Base-by-base conservation (phyloP, 2,329 filamentous ascomycete genomes). In the Aureobasidium namibiae region DNA sequence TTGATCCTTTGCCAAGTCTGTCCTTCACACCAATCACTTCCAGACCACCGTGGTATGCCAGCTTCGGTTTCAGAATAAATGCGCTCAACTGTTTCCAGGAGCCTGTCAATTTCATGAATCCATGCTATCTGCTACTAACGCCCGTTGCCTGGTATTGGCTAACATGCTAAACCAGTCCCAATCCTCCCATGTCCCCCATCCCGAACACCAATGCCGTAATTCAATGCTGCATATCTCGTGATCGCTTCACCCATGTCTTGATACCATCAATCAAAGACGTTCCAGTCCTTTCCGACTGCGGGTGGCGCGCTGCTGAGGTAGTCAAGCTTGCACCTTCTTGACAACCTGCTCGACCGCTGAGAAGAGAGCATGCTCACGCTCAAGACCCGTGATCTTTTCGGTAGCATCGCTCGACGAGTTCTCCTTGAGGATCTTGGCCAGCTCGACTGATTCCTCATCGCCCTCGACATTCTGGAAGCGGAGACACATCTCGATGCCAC, bases 391-490 rank as follows among this genome's bases (percentile, higher is more conserved):
- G 63, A 99, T 82, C 74, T 92, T 83, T 71, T 80, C 77, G 46
- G 92, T 89, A 9, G 92, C 88, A 1, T 88, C 86, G 66, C 89
- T 85, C 14, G 92, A 79, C 2, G 80, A 79, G 69, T 87, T 82
- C 63, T 86, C 81, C 62, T 88, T 84, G 78, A 99, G 87, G 70
- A 95, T 90, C 78, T 89, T 85, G 68, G 90, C 89, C 11, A 99
- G 82, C 75, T 95, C 86, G 65, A 77, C 80, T 64, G 89, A 95
- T 82, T 97, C 94, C 0, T 95, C 89, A 64, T 99, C 94, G 13
- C 86, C 91, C 67, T 92, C 84, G 59, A 96, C 88, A 67, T 96
- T 90, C 78, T 96, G 92, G 86, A 97, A 99, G 63, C 88, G 89
- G 73, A 99, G 87, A 7, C 90, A 87, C 85, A 92, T 90, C 80